Evolutionary conservation across 2,329 filamentous ascomycete genomes (phyloP).

Genomic region (Cordyceps tenuipes): DNA sequence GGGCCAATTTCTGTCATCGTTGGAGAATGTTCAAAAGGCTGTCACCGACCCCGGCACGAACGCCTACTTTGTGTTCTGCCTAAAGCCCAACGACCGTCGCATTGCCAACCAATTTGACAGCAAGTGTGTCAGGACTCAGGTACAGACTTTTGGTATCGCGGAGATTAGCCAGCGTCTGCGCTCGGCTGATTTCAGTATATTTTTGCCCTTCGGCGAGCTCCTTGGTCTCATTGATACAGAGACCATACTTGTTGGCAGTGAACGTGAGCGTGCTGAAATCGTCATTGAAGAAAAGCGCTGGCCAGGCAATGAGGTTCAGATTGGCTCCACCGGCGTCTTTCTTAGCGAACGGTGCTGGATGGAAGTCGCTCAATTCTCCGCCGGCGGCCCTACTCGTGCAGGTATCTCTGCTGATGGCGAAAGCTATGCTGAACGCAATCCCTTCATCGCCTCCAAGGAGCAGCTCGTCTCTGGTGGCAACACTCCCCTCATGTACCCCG

Average conservation of each 20-base stretch:
- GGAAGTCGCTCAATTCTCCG: constrained; percentile 70
- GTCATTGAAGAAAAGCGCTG: constrained; percentile 89
- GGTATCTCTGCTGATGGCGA: constrained; percentile 52
- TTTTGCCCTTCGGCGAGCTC: constrained; percentile 93
- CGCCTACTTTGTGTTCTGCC: constrained; percentile 90
- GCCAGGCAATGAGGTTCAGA: constrained; percentile 82
- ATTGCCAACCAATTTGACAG: constrained; percentile 99
- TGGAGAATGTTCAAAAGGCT: constrained; percentile 87
- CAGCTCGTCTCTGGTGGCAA: constrained; percentile 44
- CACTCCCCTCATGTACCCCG: constrained; percentile 50
- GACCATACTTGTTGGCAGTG: constrained; percentile 78
- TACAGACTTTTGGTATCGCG: constrained; percentile 92
- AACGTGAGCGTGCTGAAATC: constrained; percentile 82
- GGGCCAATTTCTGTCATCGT: constrained; percentile 79
- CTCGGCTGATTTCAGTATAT: constrained; percentile 91
- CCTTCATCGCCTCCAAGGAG: constrained; percentile 56
- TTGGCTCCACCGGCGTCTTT: constrained; percentile 90
- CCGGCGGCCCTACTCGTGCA: constrained; percentile 40
- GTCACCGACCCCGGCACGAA: constrained; percentile 78
- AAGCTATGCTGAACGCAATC: constrained; percentile 39
- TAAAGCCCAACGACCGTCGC: constrained; percentile 93
- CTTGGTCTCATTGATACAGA: constrained; percentile 80
- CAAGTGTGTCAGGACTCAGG: constrained; percentile 90
- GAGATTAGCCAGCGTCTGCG: constrained; percentile 92
- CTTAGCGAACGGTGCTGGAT: constrained; percentile 94